These are phyloP conservation scores for Talaromyces ruber DNA, from an alignment of 495 filamentous ascomycete genomes.

Conservation along the genomic window DNA sequence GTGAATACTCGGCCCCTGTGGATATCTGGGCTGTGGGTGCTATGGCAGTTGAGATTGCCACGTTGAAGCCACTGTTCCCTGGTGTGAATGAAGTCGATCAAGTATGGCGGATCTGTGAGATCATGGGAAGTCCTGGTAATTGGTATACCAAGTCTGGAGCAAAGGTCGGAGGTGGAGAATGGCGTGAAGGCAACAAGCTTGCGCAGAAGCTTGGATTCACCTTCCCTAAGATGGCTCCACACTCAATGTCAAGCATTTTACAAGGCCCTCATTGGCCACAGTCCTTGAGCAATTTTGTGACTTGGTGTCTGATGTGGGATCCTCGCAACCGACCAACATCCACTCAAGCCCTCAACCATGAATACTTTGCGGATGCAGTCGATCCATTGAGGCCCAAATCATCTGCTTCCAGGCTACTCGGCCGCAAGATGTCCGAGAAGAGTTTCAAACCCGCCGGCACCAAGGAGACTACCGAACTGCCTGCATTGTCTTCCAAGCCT, in stretches of 20 bases:
- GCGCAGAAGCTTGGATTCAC: constrained; percentile 96
- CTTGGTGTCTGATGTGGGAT: constrained; percentile 99
- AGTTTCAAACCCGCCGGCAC: constrained; percentile 43
- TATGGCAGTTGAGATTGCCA: constrained; percentile 99
- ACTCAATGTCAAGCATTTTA: constrained; percentile 91
- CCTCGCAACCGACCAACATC: constrained; percentile 92
- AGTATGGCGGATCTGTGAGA: constrained; percentile 98
- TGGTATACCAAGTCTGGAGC: constrained; percentile 89
- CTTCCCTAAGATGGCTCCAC: constrained; percentile 98
- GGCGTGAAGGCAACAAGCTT: constrained; percentile 87
- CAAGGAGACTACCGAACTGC: constrained; percentile 59
- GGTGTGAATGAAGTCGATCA: constrained; percentile 98
- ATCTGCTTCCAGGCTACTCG: constrained; percentile 71
- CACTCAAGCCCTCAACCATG: constrained; percentile 81
- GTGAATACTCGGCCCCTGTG: constrained; percentile 95
- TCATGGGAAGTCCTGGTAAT: constrained; percentile 97
- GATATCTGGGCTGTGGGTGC: constrained; percentile 98
- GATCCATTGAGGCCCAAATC: constrained; percentile 92
- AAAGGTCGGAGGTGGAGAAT: constrained; percentile 92
- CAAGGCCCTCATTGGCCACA: constrained; percentile 86
- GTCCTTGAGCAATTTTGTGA: constrained; percentile 84
- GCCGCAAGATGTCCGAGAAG: constrained; percentile 80
- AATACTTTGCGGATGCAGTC: constrained; percentile 92
- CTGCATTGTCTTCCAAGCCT: constrained; percentile 67
- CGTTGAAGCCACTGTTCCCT: constrained; percentile 93